Evolutionary conservation across 2,329 filamentous ascomycete genomes (phyloP).

Genomic region (Tolypocladium ovalisporum): DNA sequence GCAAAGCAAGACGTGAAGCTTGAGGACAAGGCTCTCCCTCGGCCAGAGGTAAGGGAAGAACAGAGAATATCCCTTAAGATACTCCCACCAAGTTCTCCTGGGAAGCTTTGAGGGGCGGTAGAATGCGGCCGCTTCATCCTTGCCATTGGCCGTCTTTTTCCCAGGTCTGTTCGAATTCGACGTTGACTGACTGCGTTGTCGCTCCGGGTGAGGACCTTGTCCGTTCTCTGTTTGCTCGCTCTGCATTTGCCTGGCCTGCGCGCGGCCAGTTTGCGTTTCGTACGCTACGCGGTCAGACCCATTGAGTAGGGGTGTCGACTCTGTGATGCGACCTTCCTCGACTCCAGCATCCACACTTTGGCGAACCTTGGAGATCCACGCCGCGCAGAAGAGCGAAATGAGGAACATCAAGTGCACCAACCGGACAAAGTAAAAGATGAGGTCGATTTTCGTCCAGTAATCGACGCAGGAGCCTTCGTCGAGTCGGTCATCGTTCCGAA

Average conservation of each 20-base stretch:
- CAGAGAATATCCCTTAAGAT: slow-evolving; percentile 79
- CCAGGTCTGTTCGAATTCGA: slow-evolving; percentile 25
- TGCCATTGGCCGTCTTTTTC: slow-evolving; percentile 18
- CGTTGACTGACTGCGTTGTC: slow-evolving; percentile 23
- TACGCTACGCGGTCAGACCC: slow-evolving; percentile 23
- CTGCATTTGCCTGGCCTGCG: background rate
- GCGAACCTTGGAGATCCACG: slow-evolving; percentile 28
- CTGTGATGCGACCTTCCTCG: slow-evolving; percentile 34
- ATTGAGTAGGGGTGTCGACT: slow-evolving; percentile 53
- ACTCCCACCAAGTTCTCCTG: slow-evolving; percentile 91
- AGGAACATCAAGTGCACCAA: slow-evolving; percentile 54
- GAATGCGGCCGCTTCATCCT: slow-evolving; percentile 65
- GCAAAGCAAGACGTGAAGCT: slow-evolving; percentile 71
- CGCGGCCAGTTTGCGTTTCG: slow-evolving; percentile 19
- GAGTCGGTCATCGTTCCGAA: slow-evolving; percentile 12
- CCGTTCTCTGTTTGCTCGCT: background rate
- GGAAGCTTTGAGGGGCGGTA: slow-evolving; percentile 81
- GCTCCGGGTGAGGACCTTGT: slow-evolving; percentile 3
- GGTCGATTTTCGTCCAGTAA: slow-evolving; percentile 41
- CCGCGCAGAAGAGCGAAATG: slow-evolving; percentile 34
- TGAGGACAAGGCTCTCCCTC: slow-evolving; percentile 60
- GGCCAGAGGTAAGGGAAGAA: slow-evolving; percentile 98
- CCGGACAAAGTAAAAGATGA: slow-evolving; percentile 57
- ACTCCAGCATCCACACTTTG: slow-evolving; percentile 20
- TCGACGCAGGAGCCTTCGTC: slow-evolving; percentile 20